Evolutionary conservation across 257 asterid genomes (phyloP).

Genomic region (Lycium ferocissimum): DNA sequence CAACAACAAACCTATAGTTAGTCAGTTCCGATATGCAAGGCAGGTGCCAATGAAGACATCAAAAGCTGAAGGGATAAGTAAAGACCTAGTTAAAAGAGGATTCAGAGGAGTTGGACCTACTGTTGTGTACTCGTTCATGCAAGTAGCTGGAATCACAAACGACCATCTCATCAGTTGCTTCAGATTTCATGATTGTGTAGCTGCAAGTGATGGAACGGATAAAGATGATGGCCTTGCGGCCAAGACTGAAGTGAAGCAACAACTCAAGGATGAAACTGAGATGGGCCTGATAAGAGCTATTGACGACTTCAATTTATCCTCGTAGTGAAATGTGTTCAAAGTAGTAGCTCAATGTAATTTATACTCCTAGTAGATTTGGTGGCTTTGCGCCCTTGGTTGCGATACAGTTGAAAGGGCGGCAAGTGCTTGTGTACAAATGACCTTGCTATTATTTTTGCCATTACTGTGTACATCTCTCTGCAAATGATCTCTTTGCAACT

Average conservation of each 20-base stretch:
- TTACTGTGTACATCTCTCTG: conserved; percentile 42
- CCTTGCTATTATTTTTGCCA: conserved; percentile 34
- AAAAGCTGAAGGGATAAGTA: conserved; percentile 91
- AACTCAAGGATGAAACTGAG: conserved; percentile 50
- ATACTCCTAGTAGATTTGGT: conserved; percentile 25
- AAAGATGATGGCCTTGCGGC: conserved; percentile 47
- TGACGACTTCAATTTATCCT: conserved; percentile 62
- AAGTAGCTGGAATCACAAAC: conserved; percentile 87
- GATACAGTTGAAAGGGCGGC: conserved; percentile 30
- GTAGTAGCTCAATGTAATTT: conserved; percentile 43
- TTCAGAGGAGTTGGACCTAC: conserved; percentile 97
- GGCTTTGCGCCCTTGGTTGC: conserved; percentile 16
- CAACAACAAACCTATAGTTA: conserved; percentile 74
- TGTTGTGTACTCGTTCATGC: conserved; percentile 95
- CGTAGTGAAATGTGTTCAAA: conserved; percentile 40
- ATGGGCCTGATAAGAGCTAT: conserved; percentile 61
- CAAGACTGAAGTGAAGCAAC: conserved; percentile 49
- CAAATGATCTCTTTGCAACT: conserved; percentile 20
- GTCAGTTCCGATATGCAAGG: conserved; percentile 83
- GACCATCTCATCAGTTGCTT: conserved; percentile 90
- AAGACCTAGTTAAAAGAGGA: conserved; percentile 90
- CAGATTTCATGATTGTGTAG: conserved; percentile 73
- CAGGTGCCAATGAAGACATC: conserved; percentile 93
- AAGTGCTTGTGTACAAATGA: conserved; percentile 49
- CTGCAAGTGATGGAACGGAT: conserved; percentile 44